phyloP scores from a whole-genome alignment of 225 moss, liverwort and hornwort species.

The Thuidium tamariscinum region DNA sequence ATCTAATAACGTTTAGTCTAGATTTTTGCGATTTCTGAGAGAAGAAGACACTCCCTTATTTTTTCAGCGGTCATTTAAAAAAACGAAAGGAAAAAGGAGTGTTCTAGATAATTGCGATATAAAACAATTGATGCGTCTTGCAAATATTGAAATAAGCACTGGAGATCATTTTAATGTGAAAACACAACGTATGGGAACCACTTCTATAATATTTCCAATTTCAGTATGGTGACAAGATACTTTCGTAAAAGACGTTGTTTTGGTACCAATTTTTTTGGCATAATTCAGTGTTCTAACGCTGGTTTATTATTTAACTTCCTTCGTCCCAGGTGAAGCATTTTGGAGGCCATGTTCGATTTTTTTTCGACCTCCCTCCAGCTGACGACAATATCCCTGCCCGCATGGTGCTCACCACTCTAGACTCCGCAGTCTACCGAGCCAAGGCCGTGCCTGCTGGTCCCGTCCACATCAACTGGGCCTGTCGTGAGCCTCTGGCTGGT shows the following conservation, averaged over 20 bases:
- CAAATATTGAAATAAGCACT: neutral
- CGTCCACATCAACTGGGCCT: constrained; percentile 82
- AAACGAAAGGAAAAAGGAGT: neutral
- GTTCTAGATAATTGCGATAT: neutral
- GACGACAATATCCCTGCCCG: constrained; percentile 70
- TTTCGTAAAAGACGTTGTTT: neutral
- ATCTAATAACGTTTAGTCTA: neutral
- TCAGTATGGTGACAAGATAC: too few relatives aligned
- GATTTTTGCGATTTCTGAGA: neutral
- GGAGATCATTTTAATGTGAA: neutral
- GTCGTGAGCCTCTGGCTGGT: constrained; percentile 81
- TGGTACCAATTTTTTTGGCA: neutral
- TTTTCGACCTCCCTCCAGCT: constrained; percentile 74
- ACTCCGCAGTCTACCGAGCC: constrained; percentile 71
- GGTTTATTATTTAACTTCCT: too few relatives aligned
- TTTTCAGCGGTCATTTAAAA: neutral
- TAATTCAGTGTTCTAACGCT: neutral
- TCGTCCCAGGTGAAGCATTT: constrained; percentile 67
- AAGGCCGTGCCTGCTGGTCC: constrained; percentile 63
- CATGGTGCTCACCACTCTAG: constrained; percentile 87
- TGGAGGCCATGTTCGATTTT: constrained; percentile 68
- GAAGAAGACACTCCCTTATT: neutral
- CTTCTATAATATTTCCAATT: neutral
- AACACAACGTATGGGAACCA: neutral
- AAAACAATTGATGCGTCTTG: neutral